Percentiles rank a stretch among this genome's conserved stretches.
Evolutionary conservation across 495 filamentous ascomycete species (phyloP).

Genomic region (Penicillium verhagenii): DNA sequence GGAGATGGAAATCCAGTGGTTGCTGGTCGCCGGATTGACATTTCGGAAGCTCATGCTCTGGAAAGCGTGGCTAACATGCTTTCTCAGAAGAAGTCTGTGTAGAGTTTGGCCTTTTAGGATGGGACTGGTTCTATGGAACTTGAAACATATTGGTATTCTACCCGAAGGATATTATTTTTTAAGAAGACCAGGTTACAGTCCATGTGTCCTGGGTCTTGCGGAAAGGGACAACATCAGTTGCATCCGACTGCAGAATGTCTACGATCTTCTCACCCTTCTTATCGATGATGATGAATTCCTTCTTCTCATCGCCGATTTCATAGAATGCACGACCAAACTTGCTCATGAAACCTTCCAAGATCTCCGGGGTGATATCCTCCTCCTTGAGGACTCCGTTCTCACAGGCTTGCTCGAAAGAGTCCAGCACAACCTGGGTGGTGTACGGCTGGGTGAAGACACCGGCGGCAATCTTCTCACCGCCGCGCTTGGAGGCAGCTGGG

Average conservation of each 20-base stretch:
- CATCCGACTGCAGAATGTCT: constrained; percentile 47
- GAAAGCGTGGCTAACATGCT: constrained; percentile 46
- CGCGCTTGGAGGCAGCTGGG: constrained; percentile 68
- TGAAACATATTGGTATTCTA: constrained; percentile 13
- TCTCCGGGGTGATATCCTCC: constrained; percentile 67
- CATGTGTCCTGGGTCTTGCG: constrained; percentile 64
- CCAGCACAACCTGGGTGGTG: constrained; percentile 70
- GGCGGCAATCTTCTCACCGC: constrained; percentile 63
- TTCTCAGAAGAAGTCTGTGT: constrained; percentile 29
- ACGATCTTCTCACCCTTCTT: constrained; percentile 59
- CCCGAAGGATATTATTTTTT: constrained; percentile 4
- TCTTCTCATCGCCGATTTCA: constrained; percentile 44
- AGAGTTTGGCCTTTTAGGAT: constrained; percentile 1
- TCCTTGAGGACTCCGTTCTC: constrained; percentile 63
- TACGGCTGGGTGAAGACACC: constrained; percentile 93
- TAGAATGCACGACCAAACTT: constrained; percentile 77
- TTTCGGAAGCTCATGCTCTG: constrained; percentile 45
- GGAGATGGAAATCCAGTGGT: constrained; percentile 38
- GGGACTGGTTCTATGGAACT: constrained; percentile 2
- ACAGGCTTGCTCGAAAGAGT: constrained; percentile 69
- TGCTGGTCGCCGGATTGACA: constrained; percentile 42
- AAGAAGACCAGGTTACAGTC: constrained; percentile 51
- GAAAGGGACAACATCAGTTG: constrained; percentile 70
- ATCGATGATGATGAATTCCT: constrained; percentile 60
- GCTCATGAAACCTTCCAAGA: constrained; percentile 72